These are phyloP conservation scores for Haematococcus sp. DNA, from an alignment of 139 green algal species.

Conservation along the genomic window DNA sequence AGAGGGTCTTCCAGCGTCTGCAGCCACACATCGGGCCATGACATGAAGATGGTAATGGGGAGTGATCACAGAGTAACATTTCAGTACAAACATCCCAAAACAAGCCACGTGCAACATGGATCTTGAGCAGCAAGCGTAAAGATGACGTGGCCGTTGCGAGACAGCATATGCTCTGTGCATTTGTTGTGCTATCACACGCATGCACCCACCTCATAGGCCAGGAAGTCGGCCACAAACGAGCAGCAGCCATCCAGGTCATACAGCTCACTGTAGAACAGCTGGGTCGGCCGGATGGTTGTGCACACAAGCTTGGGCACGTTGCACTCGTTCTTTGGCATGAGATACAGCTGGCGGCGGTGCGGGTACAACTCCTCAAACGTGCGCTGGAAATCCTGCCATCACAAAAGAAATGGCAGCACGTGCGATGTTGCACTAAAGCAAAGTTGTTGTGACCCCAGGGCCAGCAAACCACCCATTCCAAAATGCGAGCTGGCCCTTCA, in stretches of 20 bases:
- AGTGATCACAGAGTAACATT: no score
- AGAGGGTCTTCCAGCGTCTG: constrained; percentile 64
- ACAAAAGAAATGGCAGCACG: no score
- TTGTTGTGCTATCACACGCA: no score
- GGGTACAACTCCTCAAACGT: constrained; percentile 77
- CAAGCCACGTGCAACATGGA: no score
- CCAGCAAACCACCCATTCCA: neutral
- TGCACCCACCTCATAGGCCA: constrained; percentile 66
- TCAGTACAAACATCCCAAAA: no score
- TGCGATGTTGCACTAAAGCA: no score
- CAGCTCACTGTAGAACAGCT: constrained; percentile 37
- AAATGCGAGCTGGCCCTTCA: neutral
- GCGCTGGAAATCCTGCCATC: constrained; percentile 55
- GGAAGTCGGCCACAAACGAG: constrained; percentile 75
- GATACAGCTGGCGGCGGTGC: constrained; percentile 62
- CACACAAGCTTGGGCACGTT: constrained; percentile 80
- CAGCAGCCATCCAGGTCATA: constrained; percentile 66
- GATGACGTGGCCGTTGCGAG: no score
- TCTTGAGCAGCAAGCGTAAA: no score
- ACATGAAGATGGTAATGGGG: no score
- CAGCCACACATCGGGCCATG: no score
- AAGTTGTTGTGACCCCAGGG: no score
- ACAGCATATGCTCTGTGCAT: no score
- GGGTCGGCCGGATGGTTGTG: constrained; percentile 67
- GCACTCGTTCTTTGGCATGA: constrained; percentile 79